phyloP scores from a whole-genome alignment of 2,329 filamentous ascomycete species.

The Blastomyces silverae region DNA sequence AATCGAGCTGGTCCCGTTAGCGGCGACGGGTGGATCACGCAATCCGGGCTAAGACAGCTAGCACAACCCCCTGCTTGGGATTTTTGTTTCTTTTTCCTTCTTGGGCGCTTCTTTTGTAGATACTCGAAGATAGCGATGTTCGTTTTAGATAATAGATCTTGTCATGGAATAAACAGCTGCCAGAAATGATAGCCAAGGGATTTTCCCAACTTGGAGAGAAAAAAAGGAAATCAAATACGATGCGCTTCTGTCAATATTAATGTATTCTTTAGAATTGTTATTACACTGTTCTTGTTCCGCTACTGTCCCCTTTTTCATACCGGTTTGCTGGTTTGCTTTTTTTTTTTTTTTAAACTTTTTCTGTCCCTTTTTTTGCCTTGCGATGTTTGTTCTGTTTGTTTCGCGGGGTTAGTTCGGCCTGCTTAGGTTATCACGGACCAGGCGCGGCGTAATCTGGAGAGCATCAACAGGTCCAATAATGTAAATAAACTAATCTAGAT shows the following conservation, averaged over 20 bases:
- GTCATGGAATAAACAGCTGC: background rate
- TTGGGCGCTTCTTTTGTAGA: no score
- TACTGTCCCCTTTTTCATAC: background rate
- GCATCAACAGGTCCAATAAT: background rate
- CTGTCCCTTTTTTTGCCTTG: background rate
- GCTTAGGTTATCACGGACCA: background rate
- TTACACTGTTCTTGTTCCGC: no score
- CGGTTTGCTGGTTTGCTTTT: background rate
- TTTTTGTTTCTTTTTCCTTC: background rate
- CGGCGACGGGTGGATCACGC: constrained; percentile 13
- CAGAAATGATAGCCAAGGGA: background rate
- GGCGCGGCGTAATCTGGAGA: no score
- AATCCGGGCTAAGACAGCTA: background rate
- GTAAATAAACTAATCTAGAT: no score
- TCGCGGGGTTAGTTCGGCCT: constrained; percentile 5
- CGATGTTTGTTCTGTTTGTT: constrained; percentile 8
- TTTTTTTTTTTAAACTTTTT: background rate
- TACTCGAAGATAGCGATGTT: background rate
- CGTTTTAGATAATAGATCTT: background rate
- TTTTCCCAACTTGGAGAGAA: no score
- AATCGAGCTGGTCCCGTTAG: background rate
- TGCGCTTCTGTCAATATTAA: no score
- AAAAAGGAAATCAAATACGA: no score
- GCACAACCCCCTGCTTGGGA: background rate
- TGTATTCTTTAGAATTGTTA: no score